Conservation (phyloP, 345 rosid species). For the Microcos paniculata region DNA sequence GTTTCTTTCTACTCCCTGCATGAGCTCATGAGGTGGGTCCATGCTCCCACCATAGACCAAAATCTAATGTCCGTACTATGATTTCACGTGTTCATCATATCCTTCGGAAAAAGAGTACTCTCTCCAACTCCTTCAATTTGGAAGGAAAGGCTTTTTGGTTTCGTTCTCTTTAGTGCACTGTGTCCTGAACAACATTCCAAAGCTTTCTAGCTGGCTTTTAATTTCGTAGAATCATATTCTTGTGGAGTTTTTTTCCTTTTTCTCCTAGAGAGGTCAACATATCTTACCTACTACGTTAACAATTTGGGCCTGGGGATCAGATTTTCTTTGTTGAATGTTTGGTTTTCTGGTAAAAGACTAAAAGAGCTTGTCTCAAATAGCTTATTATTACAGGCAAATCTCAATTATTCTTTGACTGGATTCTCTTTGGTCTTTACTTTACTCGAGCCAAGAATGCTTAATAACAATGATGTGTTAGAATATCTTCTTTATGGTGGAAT, state of each 20-base stretch:
- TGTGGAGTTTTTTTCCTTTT: not conserved
- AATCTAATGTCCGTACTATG: constrained; percentile 3
- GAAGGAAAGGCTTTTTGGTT: constrained; percentile 15
- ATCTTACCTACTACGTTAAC: constrained; percentile 21
- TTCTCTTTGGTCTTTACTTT: not conserved
- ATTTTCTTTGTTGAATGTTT: constrained; percentile 20
- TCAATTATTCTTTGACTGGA: not conserved
- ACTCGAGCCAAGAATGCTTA: not conserved
- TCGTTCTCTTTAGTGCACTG: constrained; percentile 12
- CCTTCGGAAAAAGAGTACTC: not conserved
- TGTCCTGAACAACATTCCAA: constrained; percentile 32
- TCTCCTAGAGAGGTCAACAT: constrained; percentile 30
- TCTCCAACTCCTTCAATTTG: not conserved
- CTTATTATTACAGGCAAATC: not conserved
- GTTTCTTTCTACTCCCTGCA: not conserved
- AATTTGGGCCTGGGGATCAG: constrained; percentile 26
- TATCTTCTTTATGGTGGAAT: not conserved
- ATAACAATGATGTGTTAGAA: not conserved
- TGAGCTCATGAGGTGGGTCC: constrained; percentile 7
- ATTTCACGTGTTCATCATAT: constrained; percentile 25
- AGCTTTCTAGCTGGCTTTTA: constrained; percentile 36
- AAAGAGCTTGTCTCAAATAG: not conserved
- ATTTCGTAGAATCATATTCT: constrained; percentile 32
- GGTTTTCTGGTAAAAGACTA: constrained; percentile 8
- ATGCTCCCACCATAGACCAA: not conserved